Percentiles rank a stretch among this genome's conserved stretches.
Evolutionary conservation across 1,284 basidiomycete genomes (phyloP).

Genomic region (Cryptococcus neoformans): DNA sequence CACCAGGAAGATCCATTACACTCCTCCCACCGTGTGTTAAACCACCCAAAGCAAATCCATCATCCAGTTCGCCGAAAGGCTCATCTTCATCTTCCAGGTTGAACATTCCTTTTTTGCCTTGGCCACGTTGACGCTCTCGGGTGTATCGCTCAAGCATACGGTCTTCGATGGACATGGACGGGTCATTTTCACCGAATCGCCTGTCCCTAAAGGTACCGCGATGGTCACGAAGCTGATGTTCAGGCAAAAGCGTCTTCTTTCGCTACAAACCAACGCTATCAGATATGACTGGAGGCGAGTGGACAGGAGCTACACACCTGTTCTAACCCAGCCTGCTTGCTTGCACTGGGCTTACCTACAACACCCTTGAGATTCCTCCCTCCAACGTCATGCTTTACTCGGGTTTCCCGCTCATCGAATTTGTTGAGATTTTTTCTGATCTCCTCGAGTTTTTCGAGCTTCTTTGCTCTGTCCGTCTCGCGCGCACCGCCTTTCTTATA

Average conservation of each 20-base stretch:
- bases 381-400: conserved; percentile 87
- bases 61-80: conserved; percentile 57
- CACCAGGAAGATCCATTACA: conserved; percentile 63
- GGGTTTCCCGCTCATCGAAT: conserved; percentile 88
- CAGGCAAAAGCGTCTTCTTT: conserved; percentile 82
- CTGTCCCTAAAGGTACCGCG: conserved; percentile 89
- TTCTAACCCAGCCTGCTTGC: conserved; percentile 85
- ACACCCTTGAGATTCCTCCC: conserved; percentile 82
- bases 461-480: conserved; percentile 74
- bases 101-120: conserved; percentile 76
- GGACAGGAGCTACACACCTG: conserved; percentile 58
- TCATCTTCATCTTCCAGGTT: conserved; percentile 72
- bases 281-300: background rate
- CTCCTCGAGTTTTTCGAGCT: conserved; percentile 72
- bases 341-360: conserved; percentile 75
- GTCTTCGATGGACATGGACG: conserved; percentile 86
- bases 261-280: conserved; percentile 55
- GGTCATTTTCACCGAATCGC: conserved; percentile 94
- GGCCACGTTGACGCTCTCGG: conserved; percentile 62
- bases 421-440: conserved; percentile 86
- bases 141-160: conserved; percentile 98
- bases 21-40: conserved; percentile 92
- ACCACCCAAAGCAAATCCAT: conserved; percentile 41
- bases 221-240: conserved; percentile 67
- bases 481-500: conserved; percentile 58